Evolutionary conservation across 2,329 filamentous ascomycete genomes (phyloP).

Genomic region (Diaporthe sp.): DNA sequence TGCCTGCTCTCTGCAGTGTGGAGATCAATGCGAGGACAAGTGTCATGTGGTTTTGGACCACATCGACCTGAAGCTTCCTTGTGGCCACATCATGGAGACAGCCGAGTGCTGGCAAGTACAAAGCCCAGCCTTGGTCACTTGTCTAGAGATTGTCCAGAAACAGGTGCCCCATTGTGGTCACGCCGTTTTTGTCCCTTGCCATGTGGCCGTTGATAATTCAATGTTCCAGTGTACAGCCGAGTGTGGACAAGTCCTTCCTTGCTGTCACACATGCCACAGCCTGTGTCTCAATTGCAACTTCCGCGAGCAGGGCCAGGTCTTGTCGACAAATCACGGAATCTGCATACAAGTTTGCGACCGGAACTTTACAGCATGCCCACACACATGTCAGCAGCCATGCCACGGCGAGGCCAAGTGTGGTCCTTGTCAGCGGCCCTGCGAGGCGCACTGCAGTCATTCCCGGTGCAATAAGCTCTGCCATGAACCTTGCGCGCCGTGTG

Average conservation of each 20-base stretch:
- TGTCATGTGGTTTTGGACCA: constrained; percentile 52
- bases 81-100: constrained; percentile 54
- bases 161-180: constrained; percentile 69
- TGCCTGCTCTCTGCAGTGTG: constrained; percentile 57
- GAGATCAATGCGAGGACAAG: constrained; percentile 54
- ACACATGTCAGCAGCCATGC: constrained; percentile 65
- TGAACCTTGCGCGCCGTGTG: constrained; percentile 73
- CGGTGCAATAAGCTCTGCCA: constrained; percentile 66
- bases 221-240: constrained; percentile 60
- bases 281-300: constrained; percentile 63
- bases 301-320: constrained; percentile 48
- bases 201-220: constrained; percentile 54
- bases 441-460: constrained; percentile 68
- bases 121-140: constrained; percentile 60
- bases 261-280: constrained; percentile 69
- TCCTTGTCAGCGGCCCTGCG: constrained; percentile 63
- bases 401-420: constrained; percentile 62
- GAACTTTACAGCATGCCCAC: constrained; percentile 65
- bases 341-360: constrained; percentile 65
- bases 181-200: constrained; percentile 62
- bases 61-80: constrained; percentile 49
- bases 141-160: constrained; percentile 59
- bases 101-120: constrained; percentile 58
- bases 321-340: constrained; percentile 55
- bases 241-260: constrained; percentile 62